These are phyloP conservation scores for Pseudonectria buxi DNA, from an alignment of 2,329 filamentous ascomycete genomes.

Conservation along the genomic window DNA sequence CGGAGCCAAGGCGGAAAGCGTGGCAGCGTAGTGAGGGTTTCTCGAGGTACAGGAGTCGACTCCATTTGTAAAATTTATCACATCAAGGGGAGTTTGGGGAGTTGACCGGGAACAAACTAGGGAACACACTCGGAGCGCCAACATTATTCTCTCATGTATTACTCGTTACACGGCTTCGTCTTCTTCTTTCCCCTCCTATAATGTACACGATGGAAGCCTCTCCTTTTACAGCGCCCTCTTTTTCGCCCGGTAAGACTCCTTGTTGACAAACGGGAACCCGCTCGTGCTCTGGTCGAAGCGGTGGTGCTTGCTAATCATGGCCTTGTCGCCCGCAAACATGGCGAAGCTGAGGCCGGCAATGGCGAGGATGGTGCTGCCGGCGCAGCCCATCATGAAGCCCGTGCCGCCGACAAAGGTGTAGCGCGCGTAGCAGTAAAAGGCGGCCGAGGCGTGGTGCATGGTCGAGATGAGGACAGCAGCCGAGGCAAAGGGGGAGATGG, in stretches of 20 bases:
- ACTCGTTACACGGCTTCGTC: too few species aligned
- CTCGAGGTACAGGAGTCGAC: constrained; percentile 6
- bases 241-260: constrained; percentile 30
- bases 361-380: constrained; percentile 51
- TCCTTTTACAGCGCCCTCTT: constrained; percentile 28
- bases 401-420: constrained; percentile 51
- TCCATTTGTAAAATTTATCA: too few species aligned
- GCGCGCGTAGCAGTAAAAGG: constrained; percentile 62
- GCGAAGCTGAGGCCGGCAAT: constrained; percentile 40
- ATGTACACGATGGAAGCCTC: too few species aligned
- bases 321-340: constrained; percentile 32
- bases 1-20: constrained; percentile 2
- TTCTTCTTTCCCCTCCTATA: too few species aligned
- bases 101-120: not conserved
- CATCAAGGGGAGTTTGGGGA: not conserved
- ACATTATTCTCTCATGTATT: too few species aligned
- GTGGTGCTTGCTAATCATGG: constrained; percentile 30
- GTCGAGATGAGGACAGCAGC: constrained; percentile 61
- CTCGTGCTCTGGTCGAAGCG: constrained; percentile 34
- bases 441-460: constrained; percentile 55
- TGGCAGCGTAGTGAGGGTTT: too few species aligned
- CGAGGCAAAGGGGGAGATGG: constrained; percentile 55
- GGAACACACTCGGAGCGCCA: not conserved
- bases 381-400: constrained; percentile 53
- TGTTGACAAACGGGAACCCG: constrained; percentile 33